Percentiles rank a stretch among this genome's conserved stretches.
Conservation (phyloP, 805 yeast genomes). For the Saccharomycopsis lassenensis region DNA sequence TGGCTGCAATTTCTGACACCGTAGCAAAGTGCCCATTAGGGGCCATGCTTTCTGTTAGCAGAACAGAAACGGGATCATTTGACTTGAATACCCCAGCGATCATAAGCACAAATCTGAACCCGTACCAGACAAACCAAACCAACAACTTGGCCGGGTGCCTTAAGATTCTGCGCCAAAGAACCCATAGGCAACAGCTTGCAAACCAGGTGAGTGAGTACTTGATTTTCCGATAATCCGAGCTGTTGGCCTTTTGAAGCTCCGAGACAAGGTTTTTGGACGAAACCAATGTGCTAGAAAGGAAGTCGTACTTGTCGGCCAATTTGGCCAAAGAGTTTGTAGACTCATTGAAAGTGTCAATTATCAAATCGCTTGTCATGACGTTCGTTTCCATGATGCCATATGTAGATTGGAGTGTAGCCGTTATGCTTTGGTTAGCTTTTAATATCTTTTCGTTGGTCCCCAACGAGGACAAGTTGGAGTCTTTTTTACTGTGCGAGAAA, state of each 20-base stretch:
- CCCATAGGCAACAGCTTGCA: conserved; percentile 15
- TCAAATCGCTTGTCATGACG: conserved; percentile 13
- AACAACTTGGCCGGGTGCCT: conserved; percentile 14
- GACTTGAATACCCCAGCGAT: too few relatives aligned
- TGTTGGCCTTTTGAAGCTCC: conserved; percentile 16
- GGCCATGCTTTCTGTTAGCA: too few relatives aligned
- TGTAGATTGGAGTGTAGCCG: conserved; percentile 9
- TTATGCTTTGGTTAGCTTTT: conserved; percentile 15
- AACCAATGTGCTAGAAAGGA: conserved; percentile 6
- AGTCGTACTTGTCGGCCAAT: conserved; percentile 12
- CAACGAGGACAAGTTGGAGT: conserved; percentile 3
- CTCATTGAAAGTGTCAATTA: conserved; percentile 14
- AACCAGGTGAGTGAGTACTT: conserved; percentile 15
- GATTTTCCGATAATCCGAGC: conserved; percentile 13
- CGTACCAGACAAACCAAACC: conserved; percentile 14
- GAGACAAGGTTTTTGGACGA: conserved; percentile 11
- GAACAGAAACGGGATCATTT: too few relatives aligned
- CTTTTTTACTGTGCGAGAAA: background rate
- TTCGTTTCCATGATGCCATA: conserved; percentile 17
- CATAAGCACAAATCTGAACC: too few relatives aligned
- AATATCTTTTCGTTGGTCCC: conserved; percentile 15
- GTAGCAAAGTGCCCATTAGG: too few relatives aligned
- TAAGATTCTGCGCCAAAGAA: conserved; percentile 15
- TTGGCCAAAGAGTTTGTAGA: conserved; percentile 12
- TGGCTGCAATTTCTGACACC: too few relatives aligned